Percentiles rank a stretch among this genome's conserved stretches.
Evolutionary conservation across 495 filamentous ascomycete species (phyloP).

Genomic region (Penicillium verhagenii): DNA sequence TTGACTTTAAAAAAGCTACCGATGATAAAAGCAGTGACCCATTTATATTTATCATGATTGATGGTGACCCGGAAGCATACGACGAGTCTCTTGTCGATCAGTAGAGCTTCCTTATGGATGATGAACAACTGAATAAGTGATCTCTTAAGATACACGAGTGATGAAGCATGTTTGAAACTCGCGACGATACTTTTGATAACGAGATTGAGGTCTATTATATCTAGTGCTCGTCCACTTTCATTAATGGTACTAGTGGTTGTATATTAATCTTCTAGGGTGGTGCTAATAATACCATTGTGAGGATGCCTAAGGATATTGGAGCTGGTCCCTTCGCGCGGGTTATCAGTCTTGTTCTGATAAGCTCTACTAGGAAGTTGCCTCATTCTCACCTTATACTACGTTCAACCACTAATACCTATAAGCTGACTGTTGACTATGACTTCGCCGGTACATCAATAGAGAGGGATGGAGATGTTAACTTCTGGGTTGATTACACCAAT

Average conservation of each 20-base stretch:
- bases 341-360: slow-evolving; percentile 3
- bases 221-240: neutral
- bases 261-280: neutral
- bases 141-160: neutral
- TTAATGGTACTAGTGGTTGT: neutral
- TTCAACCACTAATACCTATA: neutral
- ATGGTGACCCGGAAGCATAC: neutral
- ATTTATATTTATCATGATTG: slow-evolving; percentile 7
- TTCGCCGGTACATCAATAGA: neutral
- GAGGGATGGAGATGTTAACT: neutral
- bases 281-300: slow-evolving; percentile 4
- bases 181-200: slow-evolving; percentile 7
- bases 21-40: slow-evolving; percentile 1
- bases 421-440: slow-evolving; percentile 3
- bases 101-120: slow-evolving; percentile 2
- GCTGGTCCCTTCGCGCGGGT: slow-evolving; percentile 4
- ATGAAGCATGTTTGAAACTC: neutral
- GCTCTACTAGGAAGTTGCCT: too few relatives aligned
- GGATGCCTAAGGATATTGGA: slow-evolving; percentile 4
- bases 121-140: neutral
- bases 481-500: slow-evolving; percentile 8
- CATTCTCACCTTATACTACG: too few relatives aligned
- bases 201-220: neutral
- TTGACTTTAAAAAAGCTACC: neutral
- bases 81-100: slow-evolving; percentile 3